Evolutionary conservation across 768 basidiomycete genomes (phyloP).

Genomic region (Candolleomyces aberdarensis): DNA sequence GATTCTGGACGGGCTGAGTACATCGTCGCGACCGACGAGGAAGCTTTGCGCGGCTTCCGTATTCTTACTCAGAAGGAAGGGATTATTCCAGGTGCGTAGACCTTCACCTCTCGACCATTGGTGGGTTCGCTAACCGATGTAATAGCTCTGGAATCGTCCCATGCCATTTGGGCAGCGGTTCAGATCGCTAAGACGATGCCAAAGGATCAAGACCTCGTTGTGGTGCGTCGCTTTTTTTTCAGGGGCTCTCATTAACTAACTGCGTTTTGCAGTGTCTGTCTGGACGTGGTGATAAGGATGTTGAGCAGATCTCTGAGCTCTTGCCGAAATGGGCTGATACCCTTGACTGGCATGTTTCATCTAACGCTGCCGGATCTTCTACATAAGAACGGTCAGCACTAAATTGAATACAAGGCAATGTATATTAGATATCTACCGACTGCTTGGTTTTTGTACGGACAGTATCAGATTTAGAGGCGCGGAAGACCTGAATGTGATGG

Average conservation of each 20-base stretch:
- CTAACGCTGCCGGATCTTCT: conserved; percentile 19
- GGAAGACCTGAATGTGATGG: not conserved
- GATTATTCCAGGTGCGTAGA: conserved; percentile 81
- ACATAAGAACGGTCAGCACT: not conserved
- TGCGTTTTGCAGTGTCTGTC: conserved; percentile 68
- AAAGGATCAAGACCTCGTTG: conserved; percentile 83
- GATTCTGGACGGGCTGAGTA: conserved; percentile 94
- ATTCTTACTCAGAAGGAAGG: conserved; percentile 91
- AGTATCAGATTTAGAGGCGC: not conserved
- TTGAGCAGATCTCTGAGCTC: conserved; percentile 92
- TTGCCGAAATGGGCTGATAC: conserved; percentile 94
- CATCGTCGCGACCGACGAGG: conserved; percentile 88
- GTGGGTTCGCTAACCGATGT: not conserved
- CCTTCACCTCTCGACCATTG: not conserved
- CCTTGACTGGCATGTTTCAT: conserved; percentile 86
- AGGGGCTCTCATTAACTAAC: conserved; percentile 7
- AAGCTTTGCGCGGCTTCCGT: conserved; percentile 90
- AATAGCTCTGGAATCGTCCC: conserved; percentile 88
- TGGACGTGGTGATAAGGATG: conserved; percentile 97
- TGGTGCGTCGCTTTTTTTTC: conserved; percentile 51
- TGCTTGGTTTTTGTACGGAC: not conserved
- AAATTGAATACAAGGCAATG: not conserved
- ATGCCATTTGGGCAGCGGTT: conserved; percentile 93
- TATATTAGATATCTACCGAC: not conserved
- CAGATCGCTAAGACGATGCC: conserved; percentile 80